Evolutionary conservation across 495 filamentous ascomycete species (phyloP).

Genomic region (Corynascus novoguineensis): DNA sequence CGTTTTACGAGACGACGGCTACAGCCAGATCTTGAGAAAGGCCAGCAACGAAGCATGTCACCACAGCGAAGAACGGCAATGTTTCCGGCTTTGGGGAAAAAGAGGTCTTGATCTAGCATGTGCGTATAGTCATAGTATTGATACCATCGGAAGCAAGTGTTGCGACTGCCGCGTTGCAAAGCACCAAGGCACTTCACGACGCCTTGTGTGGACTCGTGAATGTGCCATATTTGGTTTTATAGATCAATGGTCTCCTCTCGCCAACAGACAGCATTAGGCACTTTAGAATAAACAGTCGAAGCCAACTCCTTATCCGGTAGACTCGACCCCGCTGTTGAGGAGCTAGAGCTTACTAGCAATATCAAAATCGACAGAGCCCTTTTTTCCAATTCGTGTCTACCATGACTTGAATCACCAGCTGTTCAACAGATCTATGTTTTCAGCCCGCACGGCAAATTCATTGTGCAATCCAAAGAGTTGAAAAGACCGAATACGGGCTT

Average conservation of each 20-base stretch:
- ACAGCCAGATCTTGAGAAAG: too few species aligned
- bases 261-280: slow-evolving; percentile 6
- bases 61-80: too few species aligned
- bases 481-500: slow-evolving; percentile 7
- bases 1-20: too few species aligned
- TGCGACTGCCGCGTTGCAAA: slow-evolving; percentile 7
- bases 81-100: too few species aligned
- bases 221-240: slow-evolving; percentile 4
- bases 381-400: not conserved
- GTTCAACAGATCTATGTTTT: slow-evolving; percentile 9
- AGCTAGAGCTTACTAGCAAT: slow-evolving; percentile 6
- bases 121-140: too few species aligned
- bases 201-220: slow-evolving; percentile 2
- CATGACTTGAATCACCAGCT: slow-evolving; percentile 3
- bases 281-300: slow-evolving; percentile 6
- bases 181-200: slow-evolving; percentile 9
- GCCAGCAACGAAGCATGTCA: too few species aligned
- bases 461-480: slow-evolving; percentile 2
- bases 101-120: too few species aligned
- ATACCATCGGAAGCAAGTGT: too few species aligned
- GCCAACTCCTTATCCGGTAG: not conserved
- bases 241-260: slow-evolving; percentile 7
- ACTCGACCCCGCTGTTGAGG: slow-evolving; percentile 2
- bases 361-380: slow-evolving; percentile 1
- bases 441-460: slow-evolving; percentile 5